These are phyloP conservation scores for Pseudotsuga menziesii DNA, from an alignment of 75 land plant species.

Conservation along the genomic window DNA sequence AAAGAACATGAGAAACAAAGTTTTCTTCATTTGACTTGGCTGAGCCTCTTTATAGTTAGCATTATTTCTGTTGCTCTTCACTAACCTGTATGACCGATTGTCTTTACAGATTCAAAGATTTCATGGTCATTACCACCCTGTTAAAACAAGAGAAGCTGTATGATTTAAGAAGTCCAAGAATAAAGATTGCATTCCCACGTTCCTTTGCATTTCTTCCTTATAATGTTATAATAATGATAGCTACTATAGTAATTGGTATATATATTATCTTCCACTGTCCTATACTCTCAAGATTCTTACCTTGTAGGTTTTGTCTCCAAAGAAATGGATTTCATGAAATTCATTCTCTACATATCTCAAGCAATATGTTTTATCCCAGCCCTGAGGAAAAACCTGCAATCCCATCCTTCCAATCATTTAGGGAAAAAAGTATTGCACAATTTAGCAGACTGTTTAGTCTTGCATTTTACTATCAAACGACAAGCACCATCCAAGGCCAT, in stretches of 20 bases:
- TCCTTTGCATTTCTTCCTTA: slow-evolving; percentile 1
- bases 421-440: not conserved
- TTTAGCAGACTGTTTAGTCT: not conserved
- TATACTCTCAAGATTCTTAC: slow-evolving; percentile 23
- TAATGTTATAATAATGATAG: not conserved
- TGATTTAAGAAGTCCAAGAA: not conserved
- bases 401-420: not conserved
- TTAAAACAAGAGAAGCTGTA: slow-evolving; percentile 4
- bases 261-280: not conserved
- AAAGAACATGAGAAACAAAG: no score
- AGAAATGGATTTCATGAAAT: slow-evolving; percentile 90
- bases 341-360: slow-evolving; percentile 73
- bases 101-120: slow-evolving; percentile 72
- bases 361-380: slow-evolving; percentile 99
- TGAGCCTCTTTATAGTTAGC: not conserved
- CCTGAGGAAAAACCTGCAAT: slow-evolving; percentile 85
- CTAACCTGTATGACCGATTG: slow-evolving; percentile 88
- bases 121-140: slow-evolving; percentile 99
- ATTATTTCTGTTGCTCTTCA: not conserved
- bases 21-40: no score
- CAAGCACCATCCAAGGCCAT: not conserved
- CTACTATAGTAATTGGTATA: not conserved
- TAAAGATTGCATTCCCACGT: not conserved
- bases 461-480: not conserved
- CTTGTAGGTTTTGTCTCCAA: slow-evolving; percentile 98